These are phyloP conservation scores for Sarcocystis neurona DNA, from an alignment of 169 alveolate species.

Conservation along the genomic window DNA sequence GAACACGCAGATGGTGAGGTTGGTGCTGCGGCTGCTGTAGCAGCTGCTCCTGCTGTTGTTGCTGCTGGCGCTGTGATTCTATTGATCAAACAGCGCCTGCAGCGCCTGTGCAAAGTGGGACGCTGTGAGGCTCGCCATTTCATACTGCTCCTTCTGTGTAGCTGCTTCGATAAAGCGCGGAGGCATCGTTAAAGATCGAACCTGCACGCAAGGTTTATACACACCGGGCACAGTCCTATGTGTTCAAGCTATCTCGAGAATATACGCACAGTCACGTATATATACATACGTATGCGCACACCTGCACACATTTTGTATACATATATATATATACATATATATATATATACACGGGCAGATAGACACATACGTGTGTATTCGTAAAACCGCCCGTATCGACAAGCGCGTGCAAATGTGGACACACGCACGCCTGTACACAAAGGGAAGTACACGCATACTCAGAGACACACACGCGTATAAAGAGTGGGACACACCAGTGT, in stretches of 20 bases:
- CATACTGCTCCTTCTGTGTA: conserved; percentile 42
- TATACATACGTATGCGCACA: background rate
- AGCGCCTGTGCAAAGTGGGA: conserved; percentile 20
- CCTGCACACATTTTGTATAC: too few species aligned
- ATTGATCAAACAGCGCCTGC: background rate
- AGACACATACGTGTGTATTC: too few species aligned
- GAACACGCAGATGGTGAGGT: background rate
- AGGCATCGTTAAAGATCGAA: conserved; percentile 36
- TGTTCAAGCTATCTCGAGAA: background rate
- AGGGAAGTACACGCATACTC: too few species aligned
- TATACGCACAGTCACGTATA: background rate
- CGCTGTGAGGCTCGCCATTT: conserved; percentile 31
- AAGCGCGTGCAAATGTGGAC: too few species aligned
- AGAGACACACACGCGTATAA: too few species aligned
- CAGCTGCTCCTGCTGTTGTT: conserved; percentile 7
- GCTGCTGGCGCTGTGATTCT: conserved; percentile 2
- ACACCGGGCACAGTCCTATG: too few species aligned
- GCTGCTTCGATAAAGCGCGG: conserved; percentile 43
- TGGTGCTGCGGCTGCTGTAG: background rate
- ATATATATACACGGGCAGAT: too few species aligned
- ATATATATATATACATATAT: too few species aligned
- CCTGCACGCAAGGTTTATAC: conserved; percentile 35
- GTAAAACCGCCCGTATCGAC: too few species aligned
- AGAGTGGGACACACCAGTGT: too few species aligned
- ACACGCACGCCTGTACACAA: too few species aligned